These are phyloP conservation scores for Phytophthora constricta DNA, from an alignment of 352 stramenopile genomes.

Conservation along the genomic window DNA sequence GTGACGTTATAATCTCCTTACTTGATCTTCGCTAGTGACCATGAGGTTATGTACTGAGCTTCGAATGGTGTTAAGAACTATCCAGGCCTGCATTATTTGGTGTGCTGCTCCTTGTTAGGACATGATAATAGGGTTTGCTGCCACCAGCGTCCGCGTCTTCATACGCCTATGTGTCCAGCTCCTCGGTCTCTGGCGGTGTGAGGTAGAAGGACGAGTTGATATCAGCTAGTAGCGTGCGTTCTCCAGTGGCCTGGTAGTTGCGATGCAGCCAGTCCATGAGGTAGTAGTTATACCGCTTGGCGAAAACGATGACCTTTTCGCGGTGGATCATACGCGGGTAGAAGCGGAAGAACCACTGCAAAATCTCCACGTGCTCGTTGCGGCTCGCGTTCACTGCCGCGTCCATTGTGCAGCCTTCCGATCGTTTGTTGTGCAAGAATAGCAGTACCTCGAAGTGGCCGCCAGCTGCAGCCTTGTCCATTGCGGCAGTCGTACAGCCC, in stretches of 20 bases:
- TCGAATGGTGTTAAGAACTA: too few relatives aligned
- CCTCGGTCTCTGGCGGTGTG: conserved; percentile 33
- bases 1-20: too few relatives aligned
- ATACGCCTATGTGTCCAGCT: conserved; percentile 21
- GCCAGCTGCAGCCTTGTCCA: conserved; percentile 37
- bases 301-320: conserved; percentile 48
- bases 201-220: conserved; percentile 49
- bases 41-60: too few relatives aligned
- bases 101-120: too few relatives aligned
- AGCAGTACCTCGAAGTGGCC: conserved; percentile 51
- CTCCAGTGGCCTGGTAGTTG: conserved; percentile 43
- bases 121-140: too few relatives aligned
- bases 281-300: conserved; percentile 51
- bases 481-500: conserved; percentile 40
- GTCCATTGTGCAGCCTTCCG: conserved; percentile 40
- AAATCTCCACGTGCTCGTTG: conserved; percentile 45
- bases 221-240: conserved; percentile 41
- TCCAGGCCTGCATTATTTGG: too few relatives aligned
- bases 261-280: conserved; percentile 49
- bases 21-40: too few relatives aligned
- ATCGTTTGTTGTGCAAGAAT: conserved; percentile 41
- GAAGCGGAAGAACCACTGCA: conserved; percentile 46
- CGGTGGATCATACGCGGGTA: conserved; percentile 45
- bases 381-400: conserved; percentile 39
- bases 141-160: not conserved